Conservation (phyloP, 768 basidiomycete species). For the Termitomyces sp. region DNA sequence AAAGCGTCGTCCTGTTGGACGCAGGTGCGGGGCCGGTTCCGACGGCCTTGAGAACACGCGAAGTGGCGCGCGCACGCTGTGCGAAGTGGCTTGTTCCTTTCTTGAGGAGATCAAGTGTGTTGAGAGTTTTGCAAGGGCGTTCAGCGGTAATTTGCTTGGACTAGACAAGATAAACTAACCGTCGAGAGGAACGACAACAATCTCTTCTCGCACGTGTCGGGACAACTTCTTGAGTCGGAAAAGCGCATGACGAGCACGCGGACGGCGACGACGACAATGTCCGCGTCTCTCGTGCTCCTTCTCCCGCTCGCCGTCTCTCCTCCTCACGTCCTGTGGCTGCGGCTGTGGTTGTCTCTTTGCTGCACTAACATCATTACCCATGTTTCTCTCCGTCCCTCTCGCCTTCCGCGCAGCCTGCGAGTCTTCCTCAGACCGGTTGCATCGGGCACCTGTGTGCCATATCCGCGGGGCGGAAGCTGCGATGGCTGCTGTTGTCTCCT, state of each 20-base stretch:
- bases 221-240: conserved; percentile 82
- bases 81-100: conserved; percentile 80
- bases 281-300: conserved; percentile 60
- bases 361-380: conserved; percentile 3
- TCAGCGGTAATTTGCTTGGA: not conserved
- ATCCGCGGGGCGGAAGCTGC: not conserved
- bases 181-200: conserved; percentile 84
- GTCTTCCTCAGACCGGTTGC: conserved; percentile 15
- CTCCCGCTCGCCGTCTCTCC: conserved; percentile 21
- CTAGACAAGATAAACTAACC: conserved; percentile 42
- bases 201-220: conserved; percentile 67
- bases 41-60: conserved; percentile 83
- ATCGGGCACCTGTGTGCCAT: conserved; percentile 6
- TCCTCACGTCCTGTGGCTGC: conserved; percentile 12
- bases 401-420: conserved; percentile 15
- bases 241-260: conserved; percentile 78
- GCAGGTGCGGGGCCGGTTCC: conserved; percentile 73
- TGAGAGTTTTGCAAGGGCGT: conserved; percentile 54
- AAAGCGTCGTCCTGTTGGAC: conserved; percentile 83
- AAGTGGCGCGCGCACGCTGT: conserved; percentile 79
- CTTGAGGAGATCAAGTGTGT: conserved; percentile 89
- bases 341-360: not conserved
- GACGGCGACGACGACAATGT: conserved; percentile 74
- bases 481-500: conserved; percentile 36
- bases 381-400: conserved; percentile 7